phyloP scores from a whole-genome alignment of 2,329 filamentous ascomycete genomes.

The Juglanconis oblonga region DNA sequence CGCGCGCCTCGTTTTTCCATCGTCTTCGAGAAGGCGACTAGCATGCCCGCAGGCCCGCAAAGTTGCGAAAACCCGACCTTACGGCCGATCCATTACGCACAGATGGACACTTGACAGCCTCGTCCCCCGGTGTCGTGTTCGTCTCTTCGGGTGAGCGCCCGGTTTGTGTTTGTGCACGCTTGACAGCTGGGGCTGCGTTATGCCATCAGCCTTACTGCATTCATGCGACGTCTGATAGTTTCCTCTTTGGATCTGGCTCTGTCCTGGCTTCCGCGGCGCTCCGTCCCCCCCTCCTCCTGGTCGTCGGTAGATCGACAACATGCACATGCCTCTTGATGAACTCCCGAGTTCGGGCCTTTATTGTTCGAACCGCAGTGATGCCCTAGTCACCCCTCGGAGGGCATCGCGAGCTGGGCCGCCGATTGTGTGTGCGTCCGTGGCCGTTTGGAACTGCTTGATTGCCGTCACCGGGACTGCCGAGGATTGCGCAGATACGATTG shows the following conservation, averaged over 20 bases:
- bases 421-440: background rate
- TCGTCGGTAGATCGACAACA: slow-evolving; percentile 3
- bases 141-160: background rate
- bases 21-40: background rate
- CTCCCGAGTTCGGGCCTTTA: too few species aligned
- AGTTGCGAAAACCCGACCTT: background rate
- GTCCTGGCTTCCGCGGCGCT: background rate
- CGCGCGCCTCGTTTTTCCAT: background rate
- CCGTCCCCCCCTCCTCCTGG: background rate
- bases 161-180: background rate
- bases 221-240: background rate
- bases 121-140: background rate
- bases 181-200: background rate
- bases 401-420: background rate
- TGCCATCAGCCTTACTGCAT: background rate
- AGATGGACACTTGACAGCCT: background rate
- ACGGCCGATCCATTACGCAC: background rate
- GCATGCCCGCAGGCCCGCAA: slow-evolving; percentile 7
- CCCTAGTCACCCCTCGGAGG: background rate
- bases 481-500: slow-evolving; percentile 10
- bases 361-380: too few species aligned
- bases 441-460: background rate
- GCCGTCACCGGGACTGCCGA: background rate
- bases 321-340: background rate
- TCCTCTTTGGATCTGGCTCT: background rate